Evolutionary conservation across 2,329 filamentous ascomycete genomes (phyloP), one percentile per base, ranked within the genome.

Genomic region (Annulohypoxylon truncatum): DNA sequence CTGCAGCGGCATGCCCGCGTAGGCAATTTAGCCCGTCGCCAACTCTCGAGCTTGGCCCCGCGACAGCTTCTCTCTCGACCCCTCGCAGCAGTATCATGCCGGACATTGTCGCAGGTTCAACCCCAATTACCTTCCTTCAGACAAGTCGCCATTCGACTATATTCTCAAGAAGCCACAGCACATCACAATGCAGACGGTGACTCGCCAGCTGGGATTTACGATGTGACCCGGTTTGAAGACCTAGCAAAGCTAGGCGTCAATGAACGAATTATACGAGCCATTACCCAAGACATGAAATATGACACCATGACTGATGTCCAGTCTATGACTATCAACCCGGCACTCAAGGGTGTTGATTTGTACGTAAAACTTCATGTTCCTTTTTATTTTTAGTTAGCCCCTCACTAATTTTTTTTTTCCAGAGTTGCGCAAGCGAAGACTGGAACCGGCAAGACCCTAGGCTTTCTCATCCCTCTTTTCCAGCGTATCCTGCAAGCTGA

Each of bases 341-440:
- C 92, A 3, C 82, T 98, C 42, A 88, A 89, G 71, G 94, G 96
- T 20, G 87, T 84, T 65, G 95, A 97, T 79, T 85, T 97, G 92
- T 95, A 85, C 82, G 91, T 81, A 42, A 10, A 55, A 3, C n/a
- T 28, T 22, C 2, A n/a, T 50, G 33, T 4, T 53, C 8, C 40
- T 12, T 24, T 18, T 12, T 22, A 18, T 12, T 24, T 18, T 12
- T 22, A 18, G 5, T 46, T 53, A 33, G 56, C 20, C 20, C 7
- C 66, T 52, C 58, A 22, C 62, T 72, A 66, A 71, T 48, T 22
- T 48, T 20, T 46, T 20, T 50, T 26, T 44, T 44, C 66, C 74
- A 93, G 91, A 73, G 85, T 98, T 71, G 96, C 95, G 48, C 96
- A 98, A 82, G 96, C 96, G 64, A 97, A 93, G 81, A 99, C 96